phyloP scores from a whole-genome alignment of 31 red algal species.

The Porphyra umbilicalis region DNA sequence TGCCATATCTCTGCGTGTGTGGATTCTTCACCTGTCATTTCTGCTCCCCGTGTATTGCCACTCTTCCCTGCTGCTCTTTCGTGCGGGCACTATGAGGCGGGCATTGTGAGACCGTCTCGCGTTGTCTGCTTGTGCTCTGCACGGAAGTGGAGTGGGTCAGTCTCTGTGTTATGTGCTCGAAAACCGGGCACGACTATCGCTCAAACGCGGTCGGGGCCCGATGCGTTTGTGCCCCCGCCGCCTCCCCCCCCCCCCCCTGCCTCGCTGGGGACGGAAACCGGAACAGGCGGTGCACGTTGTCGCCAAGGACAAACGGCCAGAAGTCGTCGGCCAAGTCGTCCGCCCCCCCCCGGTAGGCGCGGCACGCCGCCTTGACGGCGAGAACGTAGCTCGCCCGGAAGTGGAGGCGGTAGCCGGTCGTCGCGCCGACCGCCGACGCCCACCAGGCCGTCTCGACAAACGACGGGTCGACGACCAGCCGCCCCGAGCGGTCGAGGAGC shows the following conservation, averaged over 20 bases:
- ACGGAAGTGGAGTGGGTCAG: background rate
- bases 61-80: no score
- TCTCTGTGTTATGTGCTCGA: background rate
- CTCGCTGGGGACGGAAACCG: background rate
- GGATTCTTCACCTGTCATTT: no score
- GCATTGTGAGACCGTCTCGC: background rate
- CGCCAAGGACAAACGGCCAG: conserved; percentile 50
- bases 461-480: conserved; percentile 65
- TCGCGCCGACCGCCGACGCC: conserved; percentile 25
- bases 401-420: conserved; percentile 43
- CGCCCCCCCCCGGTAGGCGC: conserved; percentile 22
- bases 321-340: conserved; percentile 39
- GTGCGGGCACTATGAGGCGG: no score
- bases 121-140: background rate
- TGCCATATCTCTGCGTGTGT: no score
- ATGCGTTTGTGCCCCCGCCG: background rate
- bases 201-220: background rate
- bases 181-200: background rate
- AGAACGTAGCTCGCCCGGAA: conserved; percentile 46
- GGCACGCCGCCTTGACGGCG: conserved; percentile 40
- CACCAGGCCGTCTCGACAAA: conserved; percentile 67
- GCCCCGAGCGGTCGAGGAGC: conserved; percentile 44
- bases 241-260: background rate
- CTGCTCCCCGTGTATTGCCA: no score
- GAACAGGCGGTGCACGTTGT: conserved; percentile 41